Base-by-base conservation (phyloP, 2,329 filamentous ascomycete genomes). In the Penicillium sp. region DNA sequence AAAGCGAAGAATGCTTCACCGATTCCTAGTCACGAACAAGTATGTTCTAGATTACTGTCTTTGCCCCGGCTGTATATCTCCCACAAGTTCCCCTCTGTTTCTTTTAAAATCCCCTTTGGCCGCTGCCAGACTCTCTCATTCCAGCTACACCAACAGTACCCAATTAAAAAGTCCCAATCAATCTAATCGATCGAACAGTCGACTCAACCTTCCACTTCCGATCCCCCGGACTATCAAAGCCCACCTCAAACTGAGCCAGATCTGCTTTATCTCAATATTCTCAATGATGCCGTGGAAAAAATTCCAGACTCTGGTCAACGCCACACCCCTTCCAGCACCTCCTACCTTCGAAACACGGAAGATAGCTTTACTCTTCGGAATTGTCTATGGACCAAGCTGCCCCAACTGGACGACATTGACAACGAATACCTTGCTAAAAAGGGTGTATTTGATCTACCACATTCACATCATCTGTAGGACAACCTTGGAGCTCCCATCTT, bases 251-350 rank as follows among this genome's bases (percentile, higher is more conserved):
- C 47, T n/a, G 34, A 42, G 21, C 36, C 36, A 31, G 36, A 42
- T 31, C 18, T 50, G 34, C 16, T 40, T 7, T 50, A 50, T 33
- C 47, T 50, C 13, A 50, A 50, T 33, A 50, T 50, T 21, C 11
- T 50, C 2, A 42, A 50, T 8, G 47, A 50, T 3, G 36, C 47
- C 5, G 47, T 21, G 10, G 47, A 50, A 31, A 31, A 42, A 9
- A 50, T 36, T 13, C 16, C 47, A 10, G 34, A 40, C 24, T 40
- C 28, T 3, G 5, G 23, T 48, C 46, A 24, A 23, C 21, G 40
- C 14, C 33, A 49, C 10, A 5, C 21, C 7, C 18, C 14, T 19
- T 29, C 47, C 11, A 50, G 24, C 13, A 42, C 13, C 11, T 21
- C 47, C 14, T 31, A 21, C 24, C 23, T 11, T 11, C 36, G 36